Conservation (phyloP, 2,329 filamentous ascomycete species). For the Didymella lethalis region DNA sequence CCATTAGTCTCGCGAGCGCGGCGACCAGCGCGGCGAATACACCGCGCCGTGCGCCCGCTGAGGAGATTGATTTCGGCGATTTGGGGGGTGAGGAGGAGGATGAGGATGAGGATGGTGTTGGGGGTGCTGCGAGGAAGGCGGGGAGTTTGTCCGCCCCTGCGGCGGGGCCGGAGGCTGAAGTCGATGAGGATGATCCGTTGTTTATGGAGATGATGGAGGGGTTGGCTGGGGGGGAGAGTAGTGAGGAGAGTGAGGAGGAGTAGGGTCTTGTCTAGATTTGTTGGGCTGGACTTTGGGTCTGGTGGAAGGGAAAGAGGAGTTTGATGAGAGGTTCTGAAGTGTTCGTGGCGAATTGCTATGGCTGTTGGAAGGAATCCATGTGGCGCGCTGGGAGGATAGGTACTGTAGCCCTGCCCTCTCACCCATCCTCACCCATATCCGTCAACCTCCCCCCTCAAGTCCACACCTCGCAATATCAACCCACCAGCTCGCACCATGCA, state of each 20-base stretch:
- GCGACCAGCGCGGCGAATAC: slow-evolving; percentile 46
- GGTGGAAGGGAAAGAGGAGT: no score
- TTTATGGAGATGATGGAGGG: slow-evolving; percentile 56
- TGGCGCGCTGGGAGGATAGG: no score
- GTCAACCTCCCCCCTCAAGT: no score
- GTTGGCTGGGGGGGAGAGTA: slow-evolving; percentile 48
- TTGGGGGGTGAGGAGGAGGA: slow-evolving; percentile 40
- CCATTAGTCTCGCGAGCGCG: slow-evolving; percentile 55
- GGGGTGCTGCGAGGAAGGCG: slow-evolving; percentile 34
- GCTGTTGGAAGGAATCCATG: no score
- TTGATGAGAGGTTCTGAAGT: no score
- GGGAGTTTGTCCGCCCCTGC: slow-evolving; percentile 9
- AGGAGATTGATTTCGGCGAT: slow-evolving; percentile 49
- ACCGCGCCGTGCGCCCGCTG: slow-evolving; percentile 29
- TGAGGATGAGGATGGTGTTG: slow-evolving; percentile 46
- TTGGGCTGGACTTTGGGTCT: no score
- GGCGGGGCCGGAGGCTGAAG: slow-evolving; percentile 29
- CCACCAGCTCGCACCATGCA: no score
- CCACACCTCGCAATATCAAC: no score
- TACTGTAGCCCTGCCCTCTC: no score
- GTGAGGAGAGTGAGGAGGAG: slow-evolving; percentile 53
- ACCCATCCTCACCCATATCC: no score
- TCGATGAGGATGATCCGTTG: slow-evolving; percentile 52
- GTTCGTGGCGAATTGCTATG: no score
- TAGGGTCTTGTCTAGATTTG: neutral